Conservation (phyloP, 768 basidiomycete genomes). For the Tulasnella sp. region DNA sequence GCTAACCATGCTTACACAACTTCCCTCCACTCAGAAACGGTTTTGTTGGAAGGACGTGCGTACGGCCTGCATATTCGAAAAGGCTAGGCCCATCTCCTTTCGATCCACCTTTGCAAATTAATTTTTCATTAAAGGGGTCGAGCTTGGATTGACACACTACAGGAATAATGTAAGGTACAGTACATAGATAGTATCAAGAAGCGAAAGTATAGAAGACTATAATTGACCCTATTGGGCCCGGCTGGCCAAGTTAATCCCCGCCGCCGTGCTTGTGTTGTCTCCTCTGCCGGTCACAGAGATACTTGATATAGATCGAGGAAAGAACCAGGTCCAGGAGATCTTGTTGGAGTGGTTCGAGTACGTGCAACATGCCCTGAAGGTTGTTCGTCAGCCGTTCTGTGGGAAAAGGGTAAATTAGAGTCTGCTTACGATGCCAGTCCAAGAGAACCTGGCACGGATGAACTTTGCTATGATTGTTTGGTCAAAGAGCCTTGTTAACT, state of each 20-base stretch:
- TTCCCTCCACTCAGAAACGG: no score
- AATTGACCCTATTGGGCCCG: neutral
- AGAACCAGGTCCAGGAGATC: neutral
- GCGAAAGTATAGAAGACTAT: neutral
- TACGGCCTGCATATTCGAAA: no score
- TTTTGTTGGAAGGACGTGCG: no score
- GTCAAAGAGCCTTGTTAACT: neutral
- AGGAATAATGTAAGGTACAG: no score
- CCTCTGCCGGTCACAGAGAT: conserved; percentile 4
- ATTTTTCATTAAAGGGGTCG: no score
- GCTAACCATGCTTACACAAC: no score
- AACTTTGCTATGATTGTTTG: neutral
- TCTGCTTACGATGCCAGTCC: neutral
- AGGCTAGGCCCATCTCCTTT: no score
- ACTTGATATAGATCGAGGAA: conserved; percentile 13
- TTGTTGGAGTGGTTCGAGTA: conserved; percentile 1
- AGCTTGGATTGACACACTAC: no score
- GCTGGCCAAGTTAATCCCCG: neutral
- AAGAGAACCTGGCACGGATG: neutral
- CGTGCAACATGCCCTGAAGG: conserved; percentile 12
- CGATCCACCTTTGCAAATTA: no score
- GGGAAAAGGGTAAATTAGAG: no score
- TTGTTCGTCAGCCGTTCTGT: neutral
- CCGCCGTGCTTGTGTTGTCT: neutral
- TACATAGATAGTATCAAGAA: no score